A percentile compares a stretch with the other conserved stretches of the same genome.
Conservation (phyloP, 2,329 filamentous ascomycete species). For the Arthrobotrys conoides region DNA sequence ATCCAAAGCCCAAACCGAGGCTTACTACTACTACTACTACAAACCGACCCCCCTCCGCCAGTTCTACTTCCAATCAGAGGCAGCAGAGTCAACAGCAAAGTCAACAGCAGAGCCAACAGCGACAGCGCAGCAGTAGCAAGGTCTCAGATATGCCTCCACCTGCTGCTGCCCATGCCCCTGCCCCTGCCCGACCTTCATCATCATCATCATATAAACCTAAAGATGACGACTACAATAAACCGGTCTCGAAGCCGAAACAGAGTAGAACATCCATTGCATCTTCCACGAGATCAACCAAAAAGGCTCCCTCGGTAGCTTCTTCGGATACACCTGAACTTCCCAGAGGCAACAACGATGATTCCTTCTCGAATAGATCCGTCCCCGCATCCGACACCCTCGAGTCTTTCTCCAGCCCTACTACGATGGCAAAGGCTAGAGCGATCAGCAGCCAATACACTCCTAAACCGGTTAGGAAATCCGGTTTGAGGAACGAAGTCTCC, state of each 20-base stretch:
- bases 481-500: conserved; percentile 53
- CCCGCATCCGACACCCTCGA: conserved; percentile 51
- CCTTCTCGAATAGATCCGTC: conserved; percentile 45
- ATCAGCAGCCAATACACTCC: conserved; percentile 59
- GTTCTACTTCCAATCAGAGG: conserved; percentile 1
- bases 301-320: conserved; percentile 36
- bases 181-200: conserved; percentile 16
- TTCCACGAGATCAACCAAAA: conserved; percentile 1
- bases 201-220: conserved; percentile 32
- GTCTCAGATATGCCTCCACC: conserved; percentile 49
- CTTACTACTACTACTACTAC: conserved; percentile 3
- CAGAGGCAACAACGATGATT: conserved; percentile 14
- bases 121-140: conserved; percentile 21
- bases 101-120: neutral
- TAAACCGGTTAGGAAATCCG: conserved; percentile 46
- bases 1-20: conserved; percentile 32
- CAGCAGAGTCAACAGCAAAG: neutral
- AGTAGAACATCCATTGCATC: conserved; percentile 44
- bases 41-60: conserved; percentile 12
- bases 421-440: conserved; percentile 54
- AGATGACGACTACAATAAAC: conserved; percentile 43
- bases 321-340: conserved; percentile 52
- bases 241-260: conserved; percentile 37
- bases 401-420: conserved; percentile 56
- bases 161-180: neutral